These are phyloP conservation scores for Podila minutissima DNA, from an alignment of 192 early-diverging fungal species.

Conservation along the genomic window DNA sequence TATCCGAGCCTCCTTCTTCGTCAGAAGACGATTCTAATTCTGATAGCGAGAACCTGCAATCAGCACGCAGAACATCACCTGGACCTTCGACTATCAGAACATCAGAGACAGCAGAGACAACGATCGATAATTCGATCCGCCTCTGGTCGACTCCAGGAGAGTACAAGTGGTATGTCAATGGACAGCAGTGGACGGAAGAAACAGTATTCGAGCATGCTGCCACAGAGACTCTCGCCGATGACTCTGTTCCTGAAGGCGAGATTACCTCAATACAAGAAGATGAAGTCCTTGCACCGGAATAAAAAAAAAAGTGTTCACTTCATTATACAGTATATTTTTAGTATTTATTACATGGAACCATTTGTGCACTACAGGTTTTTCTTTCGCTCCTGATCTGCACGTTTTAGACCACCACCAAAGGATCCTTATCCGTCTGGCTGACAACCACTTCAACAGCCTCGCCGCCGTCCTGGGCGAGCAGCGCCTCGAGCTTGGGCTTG, in stretches of 20 bases:
- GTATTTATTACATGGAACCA: not conserved
- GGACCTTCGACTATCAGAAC: not conserved
- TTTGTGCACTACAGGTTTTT: not conserved
- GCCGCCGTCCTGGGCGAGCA: slow-evolving; percentile 58
- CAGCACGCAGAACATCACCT: not conserved
- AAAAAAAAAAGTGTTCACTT: not conserved
- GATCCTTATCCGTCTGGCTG: slow-evolving; percentile 82
- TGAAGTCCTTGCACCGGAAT: not conserved
- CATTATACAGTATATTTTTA: no score
- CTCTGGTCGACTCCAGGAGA: slow-evolving; percentile 51
- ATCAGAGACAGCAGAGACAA: not conserved
- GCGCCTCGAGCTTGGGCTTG: slow-evolving; percentile 65
- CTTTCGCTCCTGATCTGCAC: not conserved
- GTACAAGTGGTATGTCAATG: slow-evolving; percentile 41
- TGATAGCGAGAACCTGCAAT: slow-evolving; percentile 1
- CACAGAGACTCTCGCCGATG: not conserved
- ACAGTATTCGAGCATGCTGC: not conserved
- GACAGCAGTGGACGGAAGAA: slow-evolving; percentile 17
- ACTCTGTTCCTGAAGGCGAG: not conserved
- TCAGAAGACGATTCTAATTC: slow-evolving; percentile 5
- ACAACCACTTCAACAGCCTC: slow-evolving; percentile 70
- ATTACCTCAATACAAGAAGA: not conserved
- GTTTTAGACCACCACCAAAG: slow-evolving; percentile 66
- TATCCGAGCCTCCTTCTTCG: not conserved
- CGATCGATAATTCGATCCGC: slow-evolving; percentile 55